A percentile compares a stretch with the other conserved stretches of the same genome.
Conservation (phyloP, 176 grass and related monocot genomes). For the Bolboschoenus planiculmis region DNA sequence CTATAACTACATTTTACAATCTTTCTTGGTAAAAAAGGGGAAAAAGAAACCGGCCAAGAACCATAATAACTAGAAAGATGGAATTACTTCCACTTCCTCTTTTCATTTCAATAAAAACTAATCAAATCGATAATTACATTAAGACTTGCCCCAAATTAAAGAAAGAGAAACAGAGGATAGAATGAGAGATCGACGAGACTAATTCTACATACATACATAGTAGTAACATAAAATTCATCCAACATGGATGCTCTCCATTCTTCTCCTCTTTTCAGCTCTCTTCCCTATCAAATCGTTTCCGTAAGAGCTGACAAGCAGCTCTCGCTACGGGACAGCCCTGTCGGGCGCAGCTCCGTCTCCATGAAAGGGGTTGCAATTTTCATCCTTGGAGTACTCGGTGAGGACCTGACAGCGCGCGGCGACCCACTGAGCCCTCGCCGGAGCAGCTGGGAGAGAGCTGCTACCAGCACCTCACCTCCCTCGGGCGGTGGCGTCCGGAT, state of each 20-base stretch:
- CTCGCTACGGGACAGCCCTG: conserved; percentile 12
- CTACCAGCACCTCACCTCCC: conserved; percentile 43
- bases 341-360: neutral
- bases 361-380: neutral
- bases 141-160: neutral
- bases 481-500: conserved; percentile 34
- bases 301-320: conserved; percentile 68
- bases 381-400: conserved; percentile 44
- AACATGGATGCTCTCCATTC: neutral
- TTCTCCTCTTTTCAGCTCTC: neutral
- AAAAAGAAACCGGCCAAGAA: conserved; percentile 1
- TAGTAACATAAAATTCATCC: conserved; percentile 5
- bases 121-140: neutral
- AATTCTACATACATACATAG: neutral
- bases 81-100: conserved; percentile 48
- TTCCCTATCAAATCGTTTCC: neutral
- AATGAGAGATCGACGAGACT: neutral
- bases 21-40: neutral
- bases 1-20: neutral
- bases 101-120: conserved; percentile 16
- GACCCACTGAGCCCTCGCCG: conserved; percentile 47
- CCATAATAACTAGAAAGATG: conserved; percentile 10
- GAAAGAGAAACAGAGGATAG: conserved; percentile 15
- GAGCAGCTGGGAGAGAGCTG: conserved; percentile 43
- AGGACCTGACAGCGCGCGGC: conserved; percentile 42